Base-by-base conservation (phyloP, 2,329 filamentous ascomycete species). In the Aspergillus proliferans region DNA sequence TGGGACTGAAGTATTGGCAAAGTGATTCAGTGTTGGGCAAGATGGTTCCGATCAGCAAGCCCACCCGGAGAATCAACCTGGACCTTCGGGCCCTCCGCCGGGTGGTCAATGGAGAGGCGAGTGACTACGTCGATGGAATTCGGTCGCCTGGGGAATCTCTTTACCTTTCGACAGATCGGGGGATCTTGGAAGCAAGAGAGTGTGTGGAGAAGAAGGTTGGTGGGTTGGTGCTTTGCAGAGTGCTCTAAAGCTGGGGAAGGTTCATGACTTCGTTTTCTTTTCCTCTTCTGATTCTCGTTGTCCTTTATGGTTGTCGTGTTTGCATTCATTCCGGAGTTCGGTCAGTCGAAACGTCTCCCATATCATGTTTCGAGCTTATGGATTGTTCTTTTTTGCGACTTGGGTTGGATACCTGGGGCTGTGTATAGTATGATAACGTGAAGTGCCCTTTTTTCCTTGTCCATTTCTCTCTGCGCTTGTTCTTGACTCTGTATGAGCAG, bases 1-100 rank as follows among this genome's bases (percentile, higher is more conserved):
- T 96, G 10, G 89, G 89, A 1, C 74, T 95, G 62, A 95, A 95
- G 74, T 95, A 95, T 79, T 88, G 82, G 81, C 83, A 90, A 58
- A 86, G 86, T 64, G 77, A 84, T 68, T 88, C 91, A 5, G 89
- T 95, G 19, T 72, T 96, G 57, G 76, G 76, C 53, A 78, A 81
- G 55, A 78, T 92, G 61, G 68, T 71, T 44, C 68, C 86, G 63
- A 75, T 95, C 52, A 86, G 81, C 62, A 92, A 85, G 69, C 86
- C 89, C 8, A 91, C 81, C 61, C 79, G 88, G 56, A 71, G 82
- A 58, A 79, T 94, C 65, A 86, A 79, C 58, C 76, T 88, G 53
- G 76, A 82, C 45, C 76, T 85, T 21, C 54, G 72, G 14, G 79
- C 84, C 43, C 69, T 96, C 52, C 77, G 79, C 40, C 71, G 75